A percentile compares a stretch with the other conserved stretches of the same genome.
phyloP scores from a whole-genome alignment of 148 eudicot genomes.

The Bassia scoparia region DNA sequence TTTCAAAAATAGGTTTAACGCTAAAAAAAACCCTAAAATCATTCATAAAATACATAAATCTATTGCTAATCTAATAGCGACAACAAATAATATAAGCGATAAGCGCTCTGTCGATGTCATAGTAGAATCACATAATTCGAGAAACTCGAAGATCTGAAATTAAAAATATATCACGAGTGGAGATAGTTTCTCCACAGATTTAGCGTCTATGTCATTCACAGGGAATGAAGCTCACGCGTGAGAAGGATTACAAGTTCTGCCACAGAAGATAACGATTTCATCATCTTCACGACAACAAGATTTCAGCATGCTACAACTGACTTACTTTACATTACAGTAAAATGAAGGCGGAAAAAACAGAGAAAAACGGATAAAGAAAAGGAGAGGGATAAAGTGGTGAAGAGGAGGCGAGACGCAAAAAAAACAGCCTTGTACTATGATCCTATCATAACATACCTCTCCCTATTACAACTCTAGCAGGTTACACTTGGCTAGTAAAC shows the following conservation, averaged over 20 bases:
- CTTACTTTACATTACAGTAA: constrained; percentile 20
- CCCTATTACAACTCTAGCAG: constrained; percentile 26
- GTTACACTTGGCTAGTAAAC: constrained; percentile 15
- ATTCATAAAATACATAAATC: too few species aligned
- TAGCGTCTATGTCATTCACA: neutral
- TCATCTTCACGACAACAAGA: constrained; percentile 4
- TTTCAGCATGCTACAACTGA: neutral
- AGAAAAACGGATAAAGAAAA: neutral
- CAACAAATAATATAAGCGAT: neutral
- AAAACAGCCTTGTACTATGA: neutral
- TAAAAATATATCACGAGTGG: neutral
- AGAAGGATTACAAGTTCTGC: neutral
- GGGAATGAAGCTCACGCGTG: neutral
- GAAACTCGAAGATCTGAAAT: neutral
- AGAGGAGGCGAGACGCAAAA: neutral
- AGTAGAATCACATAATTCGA: neutral
- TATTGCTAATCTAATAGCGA: too few species aligned
- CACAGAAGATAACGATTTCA: constrained; percentile 8
- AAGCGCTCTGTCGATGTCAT: too few species aligned
- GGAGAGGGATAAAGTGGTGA: neutral
- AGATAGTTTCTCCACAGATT: neutral
- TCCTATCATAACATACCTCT: constrained; percentile 9
- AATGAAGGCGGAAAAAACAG: constrained; percentile 8
- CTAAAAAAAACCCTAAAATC: too few species aligned
- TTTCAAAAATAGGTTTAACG: too few species aligned